phyloP scores from a whole-genome alignment of 2,329 filamentous ascomycete genomes.

The Teratosphaeria gauchensis region DNA sequence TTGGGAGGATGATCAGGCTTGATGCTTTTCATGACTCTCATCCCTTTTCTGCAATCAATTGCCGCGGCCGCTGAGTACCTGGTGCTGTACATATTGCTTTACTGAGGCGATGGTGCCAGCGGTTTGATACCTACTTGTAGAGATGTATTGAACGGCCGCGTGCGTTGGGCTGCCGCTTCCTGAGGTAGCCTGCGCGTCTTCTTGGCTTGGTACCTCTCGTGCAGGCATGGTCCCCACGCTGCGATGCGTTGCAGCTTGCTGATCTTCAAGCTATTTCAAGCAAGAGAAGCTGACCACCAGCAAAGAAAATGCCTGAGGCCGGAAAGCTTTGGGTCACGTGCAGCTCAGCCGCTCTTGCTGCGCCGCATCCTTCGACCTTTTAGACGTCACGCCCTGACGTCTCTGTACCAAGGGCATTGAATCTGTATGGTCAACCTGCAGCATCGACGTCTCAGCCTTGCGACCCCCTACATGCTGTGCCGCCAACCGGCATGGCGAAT shows the following conservation, averaged over 20 bases:
- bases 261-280: too few relatives aligned
- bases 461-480: not conserved
- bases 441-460: not conserved
- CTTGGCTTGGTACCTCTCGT: not conserved
- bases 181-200: not conserved
- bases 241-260: not conserved
- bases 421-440: not conserved
- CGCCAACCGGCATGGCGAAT: not conserved
- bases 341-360: not conserved
- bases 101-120: not conserved
- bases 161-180: not conserved
- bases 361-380: not conserved
- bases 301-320: not conserved
- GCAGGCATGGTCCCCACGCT: not conserved
- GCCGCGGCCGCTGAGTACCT: not conserved
- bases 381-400: not conserved
- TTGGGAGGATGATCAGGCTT: not conserved
- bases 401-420: too few relatives aligned
- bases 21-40: not conserved
- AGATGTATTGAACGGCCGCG: not conserved
- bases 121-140: not conserved
- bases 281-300: not conserved
- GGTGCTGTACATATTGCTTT: not conserved
- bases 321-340: not conserved
- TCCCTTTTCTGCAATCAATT: not conserved